These are phyloP conservation scores for Ceratobasidium papillatum DNA, from an alignment of 1,284 basidiomycete species.

Conservation along the genomic window DNA sequence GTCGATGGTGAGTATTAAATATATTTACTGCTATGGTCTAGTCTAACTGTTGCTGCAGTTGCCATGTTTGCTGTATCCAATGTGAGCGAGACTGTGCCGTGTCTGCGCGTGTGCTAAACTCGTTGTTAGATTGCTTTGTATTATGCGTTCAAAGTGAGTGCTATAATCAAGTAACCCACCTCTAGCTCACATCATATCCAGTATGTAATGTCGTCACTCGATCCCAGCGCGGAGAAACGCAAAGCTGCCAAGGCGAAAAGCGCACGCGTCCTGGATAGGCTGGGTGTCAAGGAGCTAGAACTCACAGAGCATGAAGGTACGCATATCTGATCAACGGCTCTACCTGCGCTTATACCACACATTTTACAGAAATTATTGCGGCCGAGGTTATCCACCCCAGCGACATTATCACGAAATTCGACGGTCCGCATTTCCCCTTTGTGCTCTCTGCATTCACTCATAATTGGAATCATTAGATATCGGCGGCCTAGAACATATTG, in stretches of 20 bases:
- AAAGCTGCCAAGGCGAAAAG: slow-evolving; percentile 66
- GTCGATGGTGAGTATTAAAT: slow-evolving; percentile 55
- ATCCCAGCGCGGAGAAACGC: slow-evolving; percentile 47
- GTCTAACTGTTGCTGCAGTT: slow-evolving; percentile 53
- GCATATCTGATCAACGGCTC: slow-evolving; percentile 47
- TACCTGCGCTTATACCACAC: slow-evolving; percentile 19
- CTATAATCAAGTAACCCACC: neutral
- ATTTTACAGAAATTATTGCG: slow-evolving; percentile 72
- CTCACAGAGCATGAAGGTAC: slow-evolving; percentile 83
- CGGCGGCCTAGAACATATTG: slow-evolving; percentile 95
- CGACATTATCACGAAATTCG: slow-evolving; percentile 78
- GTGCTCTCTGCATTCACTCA: slow-evolving; percentile 3
- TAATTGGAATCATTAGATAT: slow-evolving; percentile 65
- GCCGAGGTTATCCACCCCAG: slow-evolving; percentile 87
- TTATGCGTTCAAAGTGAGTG: slow-evolving; percentile 55
- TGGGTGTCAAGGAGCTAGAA: slow-evolving; percentile 75
- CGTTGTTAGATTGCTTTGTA: slow-evolving; percentile 58
- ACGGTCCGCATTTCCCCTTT: slow-evolving; percentile 59
- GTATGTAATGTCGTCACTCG: slow-evolving; percentile 53
- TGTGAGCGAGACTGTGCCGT: slow-evolving; percentile 54
- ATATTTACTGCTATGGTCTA: slow-evolving; percentile 30
- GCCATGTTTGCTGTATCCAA: slow-evolving; percentile 70
- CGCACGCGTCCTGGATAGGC: slow-evolving; percentile 71
- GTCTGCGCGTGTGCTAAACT: slow-evolving; percentile 6
- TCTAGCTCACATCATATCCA: slow-evolving; percentile 45